Evolutionary conservation across 495 filamentous ascomycete genomes (phyloP).

Genomic region (Glarea lozoyensis): DNA sequence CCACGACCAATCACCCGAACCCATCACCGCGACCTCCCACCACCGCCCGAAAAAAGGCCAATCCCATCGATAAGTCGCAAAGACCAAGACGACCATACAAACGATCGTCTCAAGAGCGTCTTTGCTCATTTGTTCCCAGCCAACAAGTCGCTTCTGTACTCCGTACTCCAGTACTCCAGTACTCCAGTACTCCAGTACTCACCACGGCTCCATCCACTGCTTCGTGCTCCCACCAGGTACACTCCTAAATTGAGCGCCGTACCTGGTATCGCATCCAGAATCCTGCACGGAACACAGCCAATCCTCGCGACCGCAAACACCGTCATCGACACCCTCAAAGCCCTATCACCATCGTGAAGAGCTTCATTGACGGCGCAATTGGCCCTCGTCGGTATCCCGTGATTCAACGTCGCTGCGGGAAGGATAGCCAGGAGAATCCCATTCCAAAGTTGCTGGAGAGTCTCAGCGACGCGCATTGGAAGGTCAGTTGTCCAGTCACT

Average conservation of each 20-base stretch:
- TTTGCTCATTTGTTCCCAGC: conserved; percentile 4
- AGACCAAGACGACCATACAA: no score
- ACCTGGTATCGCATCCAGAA: background rate
- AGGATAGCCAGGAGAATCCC: conserved; percentile 13
- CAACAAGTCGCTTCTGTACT: background rate
- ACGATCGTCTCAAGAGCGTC: conserved; percentile 6
- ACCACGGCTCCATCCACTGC: background rate
- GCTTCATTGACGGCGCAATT: conserved; percentile 14
- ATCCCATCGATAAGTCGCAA: no score
- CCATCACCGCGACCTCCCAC: conserved; percentile 12
- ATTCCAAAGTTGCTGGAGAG: background rate
- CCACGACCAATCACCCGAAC: background rate
- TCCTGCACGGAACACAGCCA: conserved; percentile 15
- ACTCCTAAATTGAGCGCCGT: background rate
- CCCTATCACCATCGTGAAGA: conserved; percentile 18
- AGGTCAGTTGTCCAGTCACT: conserved; percentile 9
- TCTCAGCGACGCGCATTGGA: conserved; percentile 13
- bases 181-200: background rate
- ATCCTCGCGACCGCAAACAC: conserved; percentile 10
- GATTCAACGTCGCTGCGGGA: conserved; percentile 19
- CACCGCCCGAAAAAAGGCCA: background rate
- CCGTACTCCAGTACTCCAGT: background rate
- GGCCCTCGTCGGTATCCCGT: conserved; percentile 17
- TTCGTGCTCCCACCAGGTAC: background rate
- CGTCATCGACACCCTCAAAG: conserved; percentile 9